Base-by-base conservation (phyloP, 495 filamentous ascomycete species). In the Lasiosphaeria miniovina region DNA sequence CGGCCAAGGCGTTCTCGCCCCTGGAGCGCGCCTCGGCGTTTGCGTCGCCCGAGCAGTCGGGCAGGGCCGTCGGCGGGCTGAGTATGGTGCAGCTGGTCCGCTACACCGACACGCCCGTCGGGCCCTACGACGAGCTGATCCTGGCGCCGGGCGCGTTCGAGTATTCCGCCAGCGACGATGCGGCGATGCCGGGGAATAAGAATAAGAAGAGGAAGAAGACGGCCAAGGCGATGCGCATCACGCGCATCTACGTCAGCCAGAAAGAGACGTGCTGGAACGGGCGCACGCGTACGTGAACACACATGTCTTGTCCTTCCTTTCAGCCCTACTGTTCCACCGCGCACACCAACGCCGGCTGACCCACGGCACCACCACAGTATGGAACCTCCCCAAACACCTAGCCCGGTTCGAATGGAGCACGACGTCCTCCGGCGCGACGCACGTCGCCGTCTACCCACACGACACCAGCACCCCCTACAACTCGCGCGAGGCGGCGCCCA, bases 331-430 rank as follows among this genome's bases (percentile, higher is more conserved):
- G 24, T 24, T 24, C 24, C 0, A 24, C 24, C 24, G 24, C 24
- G 24, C 24, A 24, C 24, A 24, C 24, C 24, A 24, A 24, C 24
- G 24, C 40, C 24, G 35, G 1, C 32, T 36, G 54, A 49, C 60
- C 65, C 33, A n/a, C n/a, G n/a, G 24, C 24, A 24, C 24, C 0
- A 24, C 2, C 2, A 24, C 61, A 73, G 77, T 79, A 57, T 82
- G 78, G 78, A 82, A 81, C 65, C 77, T 81, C 45, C 78, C 80
- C 9, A 82, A 82, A 63, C 80, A 82, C 64, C 71, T 83, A 14
- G 81, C 80, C 31, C 71, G 71, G 40, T 82, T 83, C 66, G 65
- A 68, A 24, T 84, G 78, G 71, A 74, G 68, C 6, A 64, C 73
- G 17, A 56, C 63, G n/a, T 64, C 67, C 3, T 65, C 67, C 5